Percentiles rank a stretch among this genome's conserved stretches.
phyloP scores from a whole-genome alignment of 805 yeast species.

The Candida dajiaensis region DNA sequence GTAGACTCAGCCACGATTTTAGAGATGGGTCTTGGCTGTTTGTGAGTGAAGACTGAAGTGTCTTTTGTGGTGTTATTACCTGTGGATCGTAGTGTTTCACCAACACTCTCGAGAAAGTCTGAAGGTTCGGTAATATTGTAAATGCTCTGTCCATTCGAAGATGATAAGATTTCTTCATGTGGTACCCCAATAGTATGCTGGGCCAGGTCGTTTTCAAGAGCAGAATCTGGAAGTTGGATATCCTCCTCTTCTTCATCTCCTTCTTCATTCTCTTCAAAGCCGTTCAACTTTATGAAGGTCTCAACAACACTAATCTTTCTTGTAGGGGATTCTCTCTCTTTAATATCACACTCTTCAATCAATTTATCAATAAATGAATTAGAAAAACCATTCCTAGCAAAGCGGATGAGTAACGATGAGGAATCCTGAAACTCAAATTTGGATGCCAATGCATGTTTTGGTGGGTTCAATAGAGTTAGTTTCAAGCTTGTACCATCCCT shows the following conservation, averaged over 20 bases:
- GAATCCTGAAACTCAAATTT: background rate
- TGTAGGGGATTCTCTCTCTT: conserved; percentile 4
- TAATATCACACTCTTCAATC: background rate
- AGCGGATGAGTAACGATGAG: background rate
- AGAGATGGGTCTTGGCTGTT: conserved; percentile 11
- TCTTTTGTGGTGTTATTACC: conserved; percentile 15
- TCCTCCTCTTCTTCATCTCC: background rate
- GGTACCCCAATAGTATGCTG: background rate
- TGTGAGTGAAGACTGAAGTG: conserved; percentile 13
- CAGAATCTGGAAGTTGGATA: background rate
- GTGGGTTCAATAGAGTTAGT: conserved; percentile 4
- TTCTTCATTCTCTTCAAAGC: conserved; percentile 1
- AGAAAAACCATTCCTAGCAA: background rate
- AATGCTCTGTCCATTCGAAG: background rate
- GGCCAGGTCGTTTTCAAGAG: background rate
- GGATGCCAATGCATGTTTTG: conserved; percentile 11
- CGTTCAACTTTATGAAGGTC: conserved; percentile 16
- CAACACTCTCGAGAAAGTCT: conserved; percentile 9
- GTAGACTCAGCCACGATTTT: conserved; percentile 16
- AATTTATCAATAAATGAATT: background rate
- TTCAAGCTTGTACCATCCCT: background rate
- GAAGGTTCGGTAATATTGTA: conserved; percentile 2
- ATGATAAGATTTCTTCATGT: conserved; percentile 8
- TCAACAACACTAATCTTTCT: conserved; percentile 29
- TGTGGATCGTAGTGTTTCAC: conserved; percentile 12